Evolutionary conservation across 129 eudicot genomes (phyloP), one percentile per base, ranked within the genome.

Genomic region (Cynara cardunculus): DNA sequence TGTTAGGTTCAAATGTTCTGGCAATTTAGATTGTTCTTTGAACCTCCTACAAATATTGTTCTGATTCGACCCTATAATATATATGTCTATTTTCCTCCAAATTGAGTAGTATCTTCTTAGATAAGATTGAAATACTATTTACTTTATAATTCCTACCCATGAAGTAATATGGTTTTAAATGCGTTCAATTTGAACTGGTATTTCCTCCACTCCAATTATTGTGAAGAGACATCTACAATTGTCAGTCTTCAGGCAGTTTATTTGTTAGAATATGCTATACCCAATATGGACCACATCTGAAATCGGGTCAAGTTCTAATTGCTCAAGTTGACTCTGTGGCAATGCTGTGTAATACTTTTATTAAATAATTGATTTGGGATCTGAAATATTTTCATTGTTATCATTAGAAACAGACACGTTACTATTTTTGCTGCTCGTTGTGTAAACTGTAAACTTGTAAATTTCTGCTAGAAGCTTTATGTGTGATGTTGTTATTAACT

Each of bases 401-500:
- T 78, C 4, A 27, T 37, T 67, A 67, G 53, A 61, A 35, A 11
- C 77, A 73, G 5, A 13, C 18, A 25, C 22, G 3, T 10, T 12
- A 6, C 10, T 64, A 22, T 24, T 25, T 77, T 7, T 65, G 10
- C 19, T 77, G 80, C 32, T 65, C 9, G 16, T 25, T 27, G 7
- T 6, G 25, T 73, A 44, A 73, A 41, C 22, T 25, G 13, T 73
- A 41, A 73, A 73, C 12, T 44, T 46, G 10, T 77, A 32, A 76
- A 22, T 32, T 7, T 73, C 77, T 73, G 77, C 13, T 25, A 25
- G 77, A 73, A 64, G 72, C 56, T 46, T 76, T 64, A 31, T 6
- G 3, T 76, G 62, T 13, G 72, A 22, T 62, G 28, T 8, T 12
- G 13, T 56, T 75, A 31, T 56, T 21, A 75, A 56, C 32, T 28